These are phyloP conservation scores for Xanthoconium stramineum DNA, from an alignment of 768 basidiomycete species.

Conservation along the genomic window DNA sequence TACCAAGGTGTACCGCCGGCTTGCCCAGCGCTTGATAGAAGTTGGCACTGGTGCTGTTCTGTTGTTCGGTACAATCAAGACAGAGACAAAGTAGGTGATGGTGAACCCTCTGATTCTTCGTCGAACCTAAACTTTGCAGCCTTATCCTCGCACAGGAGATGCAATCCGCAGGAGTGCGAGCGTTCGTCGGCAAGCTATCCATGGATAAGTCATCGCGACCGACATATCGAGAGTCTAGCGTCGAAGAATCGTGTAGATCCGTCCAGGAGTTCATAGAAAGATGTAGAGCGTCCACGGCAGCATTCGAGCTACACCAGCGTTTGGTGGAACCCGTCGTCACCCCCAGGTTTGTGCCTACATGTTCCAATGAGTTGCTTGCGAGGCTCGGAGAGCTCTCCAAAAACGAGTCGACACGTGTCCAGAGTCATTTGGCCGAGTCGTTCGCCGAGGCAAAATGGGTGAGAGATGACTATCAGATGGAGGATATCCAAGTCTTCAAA, in stretches of 20 bases:
- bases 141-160: constrained; percentile 75
- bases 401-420: constrained; percentile 49
- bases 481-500: constrained; percentile 77
- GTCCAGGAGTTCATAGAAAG: constrained; percentile 55
- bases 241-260: constrained; percentile 45
- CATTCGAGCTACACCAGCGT: constrained; percentile 42
- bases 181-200: constrained; percentile 85
- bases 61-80: constrained; percentile 81
- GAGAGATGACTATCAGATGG: constrained; percentile 48
- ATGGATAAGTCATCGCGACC: constrained; percentile 80
- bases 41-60: constrained; percentile 76
- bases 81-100: constrained; percentile 69
- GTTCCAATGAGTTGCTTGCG: constrained; percentile 64
- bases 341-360: constrained; percentile 88
- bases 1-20: constrained; percentile 58
- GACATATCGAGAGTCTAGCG: constrained; percentile 66
- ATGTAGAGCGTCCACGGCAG: constrained; percentile 41
- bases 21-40: constrained; percentile 64
- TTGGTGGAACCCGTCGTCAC: constrained; percentile 82
- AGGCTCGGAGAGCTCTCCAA: constrained; percentile 58
- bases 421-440: constrained; percentile 84
- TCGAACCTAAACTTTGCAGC: constrained; percentile 35
- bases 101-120: background rate
- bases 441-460: constrained; percentile 77
- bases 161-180: constrained; percentile 68